Percentiles rank a stretch among this genome's conserved stretches.
Conservation (phyloP, 176 grass and related monocot genomes). For the Avena sativa region DNA sequence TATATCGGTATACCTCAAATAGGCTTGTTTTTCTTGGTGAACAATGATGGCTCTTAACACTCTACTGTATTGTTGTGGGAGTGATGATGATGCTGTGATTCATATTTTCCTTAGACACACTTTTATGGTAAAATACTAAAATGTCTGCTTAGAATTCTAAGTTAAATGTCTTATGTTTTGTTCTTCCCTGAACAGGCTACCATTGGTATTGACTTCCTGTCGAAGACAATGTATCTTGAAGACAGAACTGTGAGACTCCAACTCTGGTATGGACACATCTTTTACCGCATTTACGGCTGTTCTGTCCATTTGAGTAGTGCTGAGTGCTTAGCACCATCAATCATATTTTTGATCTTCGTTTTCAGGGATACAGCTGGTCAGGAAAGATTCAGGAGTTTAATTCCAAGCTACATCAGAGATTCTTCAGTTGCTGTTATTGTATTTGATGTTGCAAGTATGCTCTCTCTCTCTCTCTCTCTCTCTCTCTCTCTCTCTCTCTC, state of each 20-base stretch:
- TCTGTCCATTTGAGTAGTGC: neutral
- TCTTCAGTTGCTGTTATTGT: conserved; percentile 98
- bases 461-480: neutral
- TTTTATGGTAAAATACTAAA: neutral
- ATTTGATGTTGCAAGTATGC: conserved; percentile 94
- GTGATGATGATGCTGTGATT: neutral
- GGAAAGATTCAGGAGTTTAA: conserved; percentile 97
- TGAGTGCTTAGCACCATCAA: conserved; percentile 1
- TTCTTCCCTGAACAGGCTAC: conserved; percentile 71
- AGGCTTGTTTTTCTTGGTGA: neutral
- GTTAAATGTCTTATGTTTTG: conserved; percentile 3
- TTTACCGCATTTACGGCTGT: neutral
- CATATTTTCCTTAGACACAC: neutral
- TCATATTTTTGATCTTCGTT: conserved; percentile 29
- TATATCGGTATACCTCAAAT: neutral
- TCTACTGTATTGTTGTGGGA: neutral
- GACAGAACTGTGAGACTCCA: conserved; percentile 95
- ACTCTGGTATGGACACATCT: conserved; percentile 68
- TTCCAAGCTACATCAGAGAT: conserved; percentile 97
- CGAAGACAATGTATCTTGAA: conserved; percentile 97
- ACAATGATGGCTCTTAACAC: neutral
- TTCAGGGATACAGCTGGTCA: conserved; percentile 96
- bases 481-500: no score
- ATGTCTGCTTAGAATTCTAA: neutral
- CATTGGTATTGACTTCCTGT: conserved; percentile 95